These are phyloP conservation scores for Besnoitia besnoiti DNA, from an alignment of 169 alveolate genomes.

Conservation along the genomic window DNA sequence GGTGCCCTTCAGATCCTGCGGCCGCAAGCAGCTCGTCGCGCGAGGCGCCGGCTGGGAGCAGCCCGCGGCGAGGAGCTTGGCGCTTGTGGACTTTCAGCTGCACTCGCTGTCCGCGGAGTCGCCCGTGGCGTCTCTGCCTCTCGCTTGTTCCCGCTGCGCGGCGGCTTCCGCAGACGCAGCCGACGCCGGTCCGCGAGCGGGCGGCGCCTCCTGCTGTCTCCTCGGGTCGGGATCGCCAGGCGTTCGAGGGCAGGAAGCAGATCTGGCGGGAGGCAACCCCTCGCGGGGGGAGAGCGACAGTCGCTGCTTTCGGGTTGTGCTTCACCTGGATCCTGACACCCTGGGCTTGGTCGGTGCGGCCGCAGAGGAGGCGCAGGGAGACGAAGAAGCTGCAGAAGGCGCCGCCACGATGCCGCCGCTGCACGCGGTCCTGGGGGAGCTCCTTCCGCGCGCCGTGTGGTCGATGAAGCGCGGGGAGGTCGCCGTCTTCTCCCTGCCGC, in stretches of 20 bases:
- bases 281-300: neutral
- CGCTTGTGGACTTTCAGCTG: neutral
- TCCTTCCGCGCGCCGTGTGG: constrained; percentile 3
- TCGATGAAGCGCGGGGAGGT: neutral
- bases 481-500: neutral
- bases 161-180: neutral
- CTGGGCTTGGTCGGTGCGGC: neutral
- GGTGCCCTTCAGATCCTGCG: neutral
- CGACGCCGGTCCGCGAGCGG: neutral
- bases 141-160: neutral
- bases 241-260: too few species aligned
- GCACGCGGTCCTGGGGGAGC: neutral
- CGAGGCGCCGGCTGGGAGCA: constrained; percentile 8
- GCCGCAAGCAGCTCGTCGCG: neutral
- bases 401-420: neutral
- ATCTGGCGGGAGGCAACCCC: neutral
- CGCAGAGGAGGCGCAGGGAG: neutral
- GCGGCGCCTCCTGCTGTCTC: neutral
- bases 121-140: neutral
- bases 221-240: neutral
- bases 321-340: neutral
- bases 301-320: neutral
- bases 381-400: neutral
- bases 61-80: neutral
- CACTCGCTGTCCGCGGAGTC: neutral